Evolutionary conservation across 768 basidiomycete species (phyloP).

Genomic region (Mrakia blollopis): DNA sequence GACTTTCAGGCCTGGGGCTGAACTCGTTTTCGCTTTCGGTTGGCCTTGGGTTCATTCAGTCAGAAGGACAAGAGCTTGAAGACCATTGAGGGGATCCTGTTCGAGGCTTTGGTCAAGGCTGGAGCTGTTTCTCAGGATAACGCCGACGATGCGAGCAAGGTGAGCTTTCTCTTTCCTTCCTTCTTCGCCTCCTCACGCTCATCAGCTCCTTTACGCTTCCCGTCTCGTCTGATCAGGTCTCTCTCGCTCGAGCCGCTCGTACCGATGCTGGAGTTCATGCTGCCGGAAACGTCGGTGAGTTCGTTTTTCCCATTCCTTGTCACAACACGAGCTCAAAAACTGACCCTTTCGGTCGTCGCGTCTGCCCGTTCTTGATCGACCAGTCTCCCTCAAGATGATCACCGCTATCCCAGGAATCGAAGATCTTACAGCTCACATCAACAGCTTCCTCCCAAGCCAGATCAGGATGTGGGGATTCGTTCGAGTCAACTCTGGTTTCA

Average conservation of each 20-base stretch:
- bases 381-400: slow-evolving; percentile 75
- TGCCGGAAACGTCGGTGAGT: slow-evolving; percentile 69
- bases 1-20: too few relatives aligned
- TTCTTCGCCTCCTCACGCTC: background rate
- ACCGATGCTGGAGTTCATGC: slow-evolving; percentile 98
- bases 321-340: background rate
- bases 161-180: slow-evolving; percentile 40
- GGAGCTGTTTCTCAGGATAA: slow-evolving; percentile 96
- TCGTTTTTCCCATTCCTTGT: background rate
- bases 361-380: background rate
- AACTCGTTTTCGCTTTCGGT: background rate
- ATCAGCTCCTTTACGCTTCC: background rate
- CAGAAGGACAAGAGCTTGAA: slow-evolving; percentile 54
- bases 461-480: slow-evolving; percentile 90
- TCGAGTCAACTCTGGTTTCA: slow-evolving; percentile 49
- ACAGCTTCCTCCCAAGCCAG: slow-evolving; percentile 80
- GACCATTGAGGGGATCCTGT: slow-evolving; percentile 87
- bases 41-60: slow-evolving; percentile 45
- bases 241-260: slow-evolving; percentile 78
- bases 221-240: slow-evolving; percentile 53
- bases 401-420: slow-evolving; percentile 63
- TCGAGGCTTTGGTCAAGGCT: slow-evolving; percentile 77
- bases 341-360: background rate
- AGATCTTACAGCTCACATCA: slow-evolving; percentile 68
- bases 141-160: slow-evolving; percentile 82